Evolutionary conservation across 371 early-diverging fungal genomes (phyloP).

Genomic region (Mucor velutinosus): DNA sequence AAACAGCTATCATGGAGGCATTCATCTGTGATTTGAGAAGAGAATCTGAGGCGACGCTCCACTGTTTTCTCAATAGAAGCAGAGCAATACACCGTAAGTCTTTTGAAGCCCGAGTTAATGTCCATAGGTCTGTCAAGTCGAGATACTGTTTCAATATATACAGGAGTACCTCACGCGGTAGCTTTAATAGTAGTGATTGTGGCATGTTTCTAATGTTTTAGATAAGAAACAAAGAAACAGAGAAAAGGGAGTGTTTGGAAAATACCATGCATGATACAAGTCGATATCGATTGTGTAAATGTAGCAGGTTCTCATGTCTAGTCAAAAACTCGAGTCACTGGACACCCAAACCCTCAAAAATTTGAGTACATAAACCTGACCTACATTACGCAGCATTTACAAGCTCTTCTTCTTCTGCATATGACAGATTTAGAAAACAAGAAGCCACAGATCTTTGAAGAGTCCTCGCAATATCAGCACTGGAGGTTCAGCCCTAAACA

Average conservation of each 20-base stretch:
- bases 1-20: conserved; percentile 1
- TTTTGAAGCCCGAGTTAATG: conserved; percentile 8
- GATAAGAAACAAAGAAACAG: not conserved
- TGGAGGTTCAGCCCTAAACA: conserved; percentile 71
- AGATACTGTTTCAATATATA: conserved; percentile 6
- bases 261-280: not conserved
- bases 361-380: not conserved
- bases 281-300: not conserved
- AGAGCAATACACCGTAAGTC: not conserved
- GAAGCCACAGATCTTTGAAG: conserved; percentile 41
- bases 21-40: not conserved
- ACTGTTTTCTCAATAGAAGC: not conserved
- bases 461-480: conserved; percentile 72
- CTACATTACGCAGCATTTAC: not conserved
- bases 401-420: not conserved
- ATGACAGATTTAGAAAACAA: conserved; percentile 6
- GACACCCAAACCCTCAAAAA: not conserved
- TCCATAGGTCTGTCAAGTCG: conserved; percentile 3
- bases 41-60: not conserved
- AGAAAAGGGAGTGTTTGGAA: not conserved
- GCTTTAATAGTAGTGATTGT: not conserved
- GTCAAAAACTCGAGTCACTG: not conserved
- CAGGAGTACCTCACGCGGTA: not conserved
- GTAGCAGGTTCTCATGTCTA: not conserved
- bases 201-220: not conserved